Evolutionary conservation across 768 basidiomycete species (phyloP).

Genomic region (Auriscalpium orientale): DNA sequence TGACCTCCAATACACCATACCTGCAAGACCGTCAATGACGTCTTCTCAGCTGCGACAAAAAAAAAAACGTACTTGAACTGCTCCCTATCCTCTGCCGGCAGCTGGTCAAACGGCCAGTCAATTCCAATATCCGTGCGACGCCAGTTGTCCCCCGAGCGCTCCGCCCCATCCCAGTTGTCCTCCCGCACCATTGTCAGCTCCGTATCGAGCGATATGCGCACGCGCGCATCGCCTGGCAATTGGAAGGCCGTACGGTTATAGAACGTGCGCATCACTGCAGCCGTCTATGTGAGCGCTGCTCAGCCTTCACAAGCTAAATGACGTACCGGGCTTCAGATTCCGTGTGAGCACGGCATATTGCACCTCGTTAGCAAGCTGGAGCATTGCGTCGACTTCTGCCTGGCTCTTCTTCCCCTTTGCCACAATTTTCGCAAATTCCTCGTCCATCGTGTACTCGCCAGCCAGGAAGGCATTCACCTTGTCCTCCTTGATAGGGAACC

Average conservation of each 20-base stretch:
- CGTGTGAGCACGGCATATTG: conserved; percentile 86
- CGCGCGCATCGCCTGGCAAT: conserved; percentile 95
- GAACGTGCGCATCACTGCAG: conserved; percentile 86
- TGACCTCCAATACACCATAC: conserved; percentile 95
- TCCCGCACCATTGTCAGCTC: conserved; percentile 92
- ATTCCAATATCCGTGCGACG: conserved; percentile 89
- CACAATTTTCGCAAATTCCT: conserved; percentile 79
- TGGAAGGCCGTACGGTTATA: conserved; percentile 99
- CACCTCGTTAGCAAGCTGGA: conserved; percentile 93
- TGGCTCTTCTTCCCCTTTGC: conserved; percentile 90
- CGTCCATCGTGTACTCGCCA: conserved; percentile 91
- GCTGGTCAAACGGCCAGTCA: conserved; percentile 80
- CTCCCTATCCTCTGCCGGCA: conserved; percentile 75
- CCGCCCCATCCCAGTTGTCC: conserved; percentile 87
- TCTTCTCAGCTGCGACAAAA: not conserved
- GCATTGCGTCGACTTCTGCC: conserved; percentile 88
- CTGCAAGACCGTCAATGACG: conserved; percentile 24
- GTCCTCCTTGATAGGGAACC: conserved; percentile 92
- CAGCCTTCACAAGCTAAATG: not conserved
- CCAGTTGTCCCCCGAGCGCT: conserved; percentile 86
- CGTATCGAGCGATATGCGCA: conserved; percentile 97
- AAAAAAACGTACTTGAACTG: conserved; percentile 64
- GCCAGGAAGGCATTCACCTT: conserved; percentile 85
- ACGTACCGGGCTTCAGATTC: conserved; percentile 73
- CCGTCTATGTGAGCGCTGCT: not conserved